A percentile compares a stretch with the other conserved stretches of the same genome.
Evolutionary conservation across 345 rosid species (phyloP).

Genomic region (Acer negundo): DNA sequence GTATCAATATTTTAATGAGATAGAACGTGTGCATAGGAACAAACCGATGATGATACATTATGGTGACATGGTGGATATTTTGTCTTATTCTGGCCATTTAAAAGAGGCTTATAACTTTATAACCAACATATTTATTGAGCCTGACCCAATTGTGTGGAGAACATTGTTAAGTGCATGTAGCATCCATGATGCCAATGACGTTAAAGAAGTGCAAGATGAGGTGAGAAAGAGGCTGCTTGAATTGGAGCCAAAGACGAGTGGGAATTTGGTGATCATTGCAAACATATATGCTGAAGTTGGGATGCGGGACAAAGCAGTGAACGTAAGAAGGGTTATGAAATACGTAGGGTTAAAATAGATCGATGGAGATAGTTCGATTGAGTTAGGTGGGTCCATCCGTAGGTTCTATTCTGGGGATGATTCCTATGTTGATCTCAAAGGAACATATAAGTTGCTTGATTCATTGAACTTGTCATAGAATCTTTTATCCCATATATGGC

Average conservation of each 20-base stretch:
- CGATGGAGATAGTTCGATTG: conserved; percentile 72
- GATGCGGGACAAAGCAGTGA: conserved; percentile 79
- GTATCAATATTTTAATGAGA: conserved; percentile 58
- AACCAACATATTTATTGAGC: conserved; percentile 49
- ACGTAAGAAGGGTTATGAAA: conserved; percentile 59
- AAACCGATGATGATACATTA: conserved; percentile 72
- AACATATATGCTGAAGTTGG: conserved; percentile 77
- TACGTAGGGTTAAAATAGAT: conserved; percentile 58
- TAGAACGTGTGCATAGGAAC: conserved; percentile 67
- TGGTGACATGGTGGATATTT: conserved; percentile 74
- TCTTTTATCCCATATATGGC: not conserved
- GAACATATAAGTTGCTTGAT: conserved; percentile 42
- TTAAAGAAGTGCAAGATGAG: conserved; percentile 44
- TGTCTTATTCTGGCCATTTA: conserved; percentile 76
- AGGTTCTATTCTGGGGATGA: conserved; percentile 69
- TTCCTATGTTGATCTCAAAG: conserved; percentile 32
- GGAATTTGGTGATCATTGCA: conserved; percentile 72
- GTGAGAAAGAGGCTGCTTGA: conserved; percentile 62
- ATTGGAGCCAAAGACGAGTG: conserved; percentile 74
- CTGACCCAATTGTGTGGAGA: conserved; percentile 70
- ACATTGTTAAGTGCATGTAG: conserved; percentile 71
- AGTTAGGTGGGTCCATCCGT: conserved; percentile 53
- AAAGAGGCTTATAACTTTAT: conserved; percentile 63
- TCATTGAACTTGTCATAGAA: conserved; percentile 32
- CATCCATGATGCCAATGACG: conserved; percentile 44